Base-by-base conservation (phyloP, 768 basidiomycete species). In the Lactarius evosmus region DNA sequence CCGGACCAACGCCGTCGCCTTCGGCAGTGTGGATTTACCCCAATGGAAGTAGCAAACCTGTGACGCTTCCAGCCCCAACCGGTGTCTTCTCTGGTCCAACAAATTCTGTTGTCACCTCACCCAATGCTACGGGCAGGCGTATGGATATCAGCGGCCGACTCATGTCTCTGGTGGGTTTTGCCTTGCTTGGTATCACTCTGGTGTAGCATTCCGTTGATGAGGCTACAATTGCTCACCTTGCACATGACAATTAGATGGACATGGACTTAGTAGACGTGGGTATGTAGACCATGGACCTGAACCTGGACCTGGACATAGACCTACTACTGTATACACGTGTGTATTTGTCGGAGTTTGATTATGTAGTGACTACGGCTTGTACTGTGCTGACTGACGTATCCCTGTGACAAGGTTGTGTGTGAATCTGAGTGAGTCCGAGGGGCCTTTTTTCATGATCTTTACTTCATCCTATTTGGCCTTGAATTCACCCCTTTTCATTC, bases 1-100 rank as follows among this genome's bases (percentile, higher is more conserved):
- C 72, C 5, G 53, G 63, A 8, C 67, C 66, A 0, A 66, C 74
- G 3, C 40, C 66, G 17, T 29, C 70, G 17, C 62, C 70, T 12
- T 60, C 69, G 3, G 60, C 60, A 22, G 32, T 61, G 3, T 34
- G 40, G 58, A 25, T 50, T n/a, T 27, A 32, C 52, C 25, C 46
- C 19, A 62, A 58, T 4, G 32, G 55, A 60, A 61, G 64, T 44
- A 41, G 34, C 52, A 56, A 53, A 19, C 22, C 58, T 14, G 51
- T 41, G 32, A 55, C 29, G 29, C 40, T 46, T 30, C 38, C 64
- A 34, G 25, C 25, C 40, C 56, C 67, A 49, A 62, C 67, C 5
- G 54, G 61, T n/a, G 4, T 50, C 36, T 54, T 41, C 46, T 38
- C 56, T 5, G 59, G 59, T 17, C 40, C 51, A 9, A 51, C 25